A percentile compares a stretch with the other conserved stretches of the same genome.
phyloP scores from a whole-genome alignment of 108 stramenopile genomes.

The Stephanodiscus triporus region DNA sequence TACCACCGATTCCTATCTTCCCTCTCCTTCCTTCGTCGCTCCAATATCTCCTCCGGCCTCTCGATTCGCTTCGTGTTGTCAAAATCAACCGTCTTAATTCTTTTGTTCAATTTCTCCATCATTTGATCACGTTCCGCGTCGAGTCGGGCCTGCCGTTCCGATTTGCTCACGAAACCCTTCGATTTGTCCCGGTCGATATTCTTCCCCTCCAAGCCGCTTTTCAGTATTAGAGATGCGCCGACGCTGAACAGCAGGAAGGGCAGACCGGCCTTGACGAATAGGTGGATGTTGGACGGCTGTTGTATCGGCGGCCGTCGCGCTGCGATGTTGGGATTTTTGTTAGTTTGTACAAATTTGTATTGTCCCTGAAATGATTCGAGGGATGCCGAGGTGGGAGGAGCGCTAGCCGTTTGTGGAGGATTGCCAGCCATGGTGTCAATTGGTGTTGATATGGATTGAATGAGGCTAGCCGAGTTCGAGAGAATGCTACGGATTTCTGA shows the following conservation, averaged over 20 bases:
- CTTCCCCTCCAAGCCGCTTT: slow-evolving; percentile 84
- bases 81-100: slow-evolving; percentile 65
- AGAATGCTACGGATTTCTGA: not conserved
- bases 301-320: slow-evolving; percentile 13
- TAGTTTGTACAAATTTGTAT: slow-evolving; percentile 29
- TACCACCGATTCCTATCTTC: slow-evolving; percentile 85
- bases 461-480: not conserved
- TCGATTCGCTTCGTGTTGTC: slow-evolving; percentile 91
- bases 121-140: slow-evolving; percentile 85
- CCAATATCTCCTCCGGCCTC: slow-evolving; percentile 87
- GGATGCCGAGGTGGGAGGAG: slow-evolving; percentile 12
- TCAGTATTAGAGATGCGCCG: slow-evolving; percentile 76
- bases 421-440: slow-evolving; percentile 7
- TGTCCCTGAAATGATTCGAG: slow-evolving; percentile 22
- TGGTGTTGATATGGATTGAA: not conserved
- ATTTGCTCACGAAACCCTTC: slow-evolving; percentile 75
- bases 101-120: slow-evolving; percentile 84
- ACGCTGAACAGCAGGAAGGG: slow-evolving; percentile 84
- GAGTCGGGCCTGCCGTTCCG: slow-evolving; percentile 78
- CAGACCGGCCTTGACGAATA: slow-evolving; percentile 73
- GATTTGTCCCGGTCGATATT: slow-evolving; percentile 78
- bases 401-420: slow-evolving; percentile 4
- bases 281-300: slow-evolving; percentile 50
- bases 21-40: slow-evolving; percentile 73
- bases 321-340: slow-evolving; percentile 9